Evolutionary conservation across 225 moss, liverwort and hornwort species (phyloP), one percentile per base, ranked within the genome.

Genomic region (Physcomitrium patens): DNA sequence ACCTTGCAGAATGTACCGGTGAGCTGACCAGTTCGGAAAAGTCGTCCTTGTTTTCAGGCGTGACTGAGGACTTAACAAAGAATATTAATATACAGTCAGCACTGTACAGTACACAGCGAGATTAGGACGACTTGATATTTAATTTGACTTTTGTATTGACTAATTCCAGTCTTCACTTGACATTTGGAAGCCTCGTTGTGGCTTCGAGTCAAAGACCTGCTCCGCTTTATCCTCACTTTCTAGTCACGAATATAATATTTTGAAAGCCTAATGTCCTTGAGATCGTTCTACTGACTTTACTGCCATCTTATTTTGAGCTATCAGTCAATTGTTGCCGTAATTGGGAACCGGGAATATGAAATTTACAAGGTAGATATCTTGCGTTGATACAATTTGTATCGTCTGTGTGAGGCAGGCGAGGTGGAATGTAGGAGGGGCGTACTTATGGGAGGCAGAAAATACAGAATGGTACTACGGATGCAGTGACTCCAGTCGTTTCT

Each of bases 391-490:
- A 44, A 14, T 63, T 63, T 62, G 19, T 75, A 7, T 7, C 5
- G 31, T 37, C 12, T 24, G 0, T 51, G 48, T 70, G 74, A 70
- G 14, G 59, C 85, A 89, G 91, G 83, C 49, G 14, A 17, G 80
- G 73, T 84, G 76, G 79, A 80, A 64, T 73, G 67, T 74, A 58
- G 73, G 62, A 17, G 44, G 82, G 56, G 59, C 78, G 47, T 76
- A 85, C 64, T 60, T 91, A 23, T 94, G 94, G 94, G 70, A 80
- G 27, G 74, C 94, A 1, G 76, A 91, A 41, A 84, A 83, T 73
- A 58, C 76, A 3, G 81, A 87, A 26, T 83, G 82, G 69, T 92
- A 80, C 65, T 87, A 85, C 74, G 90, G 90, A 63, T 94, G 94
- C 19, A 89, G 84, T 63, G 87, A 87, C 26, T 49, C 92, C 0